A percentile compares a stretch with the other conserved stretches of the same genome.
Evolutionary conservation across 495 filamentous ascomycete genomes (phyloP).

Genomic region (Annulohypoxylon moriforme): DNA sequence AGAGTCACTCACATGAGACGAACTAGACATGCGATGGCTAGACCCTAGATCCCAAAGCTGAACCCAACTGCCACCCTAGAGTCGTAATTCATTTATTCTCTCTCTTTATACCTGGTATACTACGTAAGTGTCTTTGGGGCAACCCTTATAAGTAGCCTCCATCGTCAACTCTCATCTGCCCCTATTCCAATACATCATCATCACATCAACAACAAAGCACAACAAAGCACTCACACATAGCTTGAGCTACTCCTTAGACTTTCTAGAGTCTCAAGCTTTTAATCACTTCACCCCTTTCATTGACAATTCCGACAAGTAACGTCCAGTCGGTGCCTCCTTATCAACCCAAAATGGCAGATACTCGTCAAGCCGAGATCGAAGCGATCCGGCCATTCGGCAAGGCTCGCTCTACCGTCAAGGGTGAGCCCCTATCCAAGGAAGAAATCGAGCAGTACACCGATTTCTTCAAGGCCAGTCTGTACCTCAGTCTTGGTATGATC

Average conservation of each 20-base stretch:
- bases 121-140: not conserved
- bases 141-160: slow-evolving; percentile 20
- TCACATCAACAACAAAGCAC: slow-evolving; percentile 6
- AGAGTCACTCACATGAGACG: slow-evolving; percentile 24
- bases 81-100: slow-evolving; percentile 17
- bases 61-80: slow-evolving; percentile 28
- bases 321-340: slow-evolving; percentile 1
- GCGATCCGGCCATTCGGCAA: slow-evolving; percentile 72
- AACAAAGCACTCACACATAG: slow-evolving; percentile 13
- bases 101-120: not conserved
- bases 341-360: slow-evolving; percentile 49
- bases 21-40: not conserved
- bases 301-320: not conserved
- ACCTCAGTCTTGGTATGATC: slow-evolving; percentile 80
- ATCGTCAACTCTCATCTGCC: slow-evolving; percentile 16
- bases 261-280: slow-evolving; percentile 20
- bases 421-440: slow-evolving; percentile 67
- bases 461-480: slow-evolving; percentile 77
- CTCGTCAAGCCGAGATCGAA: slow-evolving; percentile 50
- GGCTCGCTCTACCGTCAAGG: slow-evolving; percentile 72
- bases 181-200: slow-evolving; percentile 22
- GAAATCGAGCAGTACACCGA: slow-evolving; percentile 72
- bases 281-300: not conserved
- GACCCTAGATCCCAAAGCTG: not conserved
- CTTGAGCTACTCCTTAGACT: slow-evolving; percentile 17